Base-by-base conservation (phyloP, 345 rosid genomes). In the Citrus medica region DNA sequence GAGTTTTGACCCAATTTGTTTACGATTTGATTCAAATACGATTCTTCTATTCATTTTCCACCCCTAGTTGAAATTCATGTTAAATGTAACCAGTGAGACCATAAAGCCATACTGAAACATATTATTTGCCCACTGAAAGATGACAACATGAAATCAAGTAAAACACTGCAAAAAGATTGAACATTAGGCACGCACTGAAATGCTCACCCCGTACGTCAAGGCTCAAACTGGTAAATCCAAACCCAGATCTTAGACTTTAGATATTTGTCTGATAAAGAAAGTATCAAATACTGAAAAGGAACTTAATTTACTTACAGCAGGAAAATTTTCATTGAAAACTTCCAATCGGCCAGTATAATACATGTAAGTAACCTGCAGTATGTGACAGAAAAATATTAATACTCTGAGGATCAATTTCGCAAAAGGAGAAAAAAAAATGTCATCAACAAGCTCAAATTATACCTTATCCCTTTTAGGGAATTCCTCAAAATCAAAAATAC, bases 301-400 rank as follows among this genome's bases (percentile, higher is more conserved):
- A 28, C 48, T 65, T 55, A 58, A 51, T 73, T 56, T 14, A 78
- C 99, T 93, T 84, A 96, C 99, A 71, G 95, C 94, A 51, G 86
- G 90, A 84, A 94, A 96, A 80, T 96, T 96, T 86, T 96, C 99
- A 84, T 96, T 96, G 84, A 89, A 93, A 78, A 96, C 99, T 86
- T 96, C 99, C 89, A 96, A 89, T 75, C 98, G 93, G 60, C 98
- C 98, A 25, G 98, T 96, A 75, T 96, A 96, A 86, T 96, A 96
- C 99, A 96, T 94, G 83, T 96, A 96, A 33, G 98, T 94, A 59
- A 94, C 99, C 98, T 96, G 92, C 63, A 80, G 58, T 33, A 72
- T 30, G 6, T 33, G 64, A 40, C 14, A 38, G 66, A 79, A 81
- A 84, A 83, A 58, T 24, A 58, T 7, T 48, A n/a, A 10, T 9